These are phyloP conservation scores for Arbutus unedo DNA, from an alignment of 148 eudicot genomes.

Conservation along the genomic window DNA sequence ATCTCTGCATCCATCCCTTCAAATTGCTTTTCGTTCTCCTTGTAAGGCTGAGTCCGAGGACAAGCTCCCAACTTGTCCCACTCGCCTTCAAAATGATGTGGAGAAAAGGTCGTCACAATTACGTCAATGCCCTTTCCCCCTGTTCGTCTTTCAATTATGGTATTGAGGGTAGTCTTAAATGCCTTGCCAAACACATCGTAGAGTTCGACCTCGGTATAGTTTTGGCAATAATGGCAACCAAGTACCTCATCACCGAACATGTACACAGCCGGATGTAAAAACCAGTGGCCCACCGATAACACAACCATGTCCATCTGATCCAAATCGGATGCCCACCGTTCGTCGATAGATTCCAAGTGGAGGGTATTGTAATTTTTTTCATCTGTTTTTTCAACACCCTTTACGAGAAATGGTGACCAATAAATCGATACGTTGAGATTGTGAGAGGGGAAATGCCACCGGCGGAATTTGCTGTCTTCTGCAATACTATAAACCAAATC, in stretches of 20 bases:
- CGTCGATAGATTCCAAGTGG: constrained; percentile 65
- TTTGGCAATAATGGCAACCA: constrained; percentile 68
- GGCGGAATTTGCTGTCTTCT: constrained; percentile 72
- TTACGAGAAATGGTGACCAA: constrained; percentile 90
- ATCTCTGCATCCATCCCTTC: constrained; percentile 76
- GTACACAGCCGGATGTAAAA: constrained; percentile 67
- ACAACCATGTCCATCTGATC: constrained; percentile 68
- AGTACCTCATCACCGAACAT: constrained; percentile 42
- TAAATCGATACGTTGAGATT: constrained; percentile 60
- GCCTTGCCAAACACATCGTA: constrained; percentile 74
- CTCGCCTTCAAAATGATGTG: constrained; percentile 89
- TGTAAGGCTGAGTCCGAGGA: constrained; percentile 60
- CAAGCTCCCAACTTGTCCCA: constrained; percentile 95
- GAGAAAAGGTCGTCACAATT: constrained; percentile 76
- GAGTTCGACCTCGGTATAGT: constrained; percentile 63
- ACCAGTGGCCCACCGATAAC: constrained; percentile 90
- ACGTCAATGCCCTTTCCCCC: constrained; percentile 37
- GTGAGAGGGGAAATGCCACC: constrained; percentile 66
- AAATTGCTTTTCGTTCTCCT: constrained; percentile 44
- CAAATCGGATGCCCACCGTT: constrained; percentile 70
- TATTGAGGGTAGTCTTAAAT: constrained; percentile 59
- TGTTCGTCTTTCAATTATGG: constrained; percentile 42
- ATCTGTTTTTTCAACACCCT: constrained; percentile 69
- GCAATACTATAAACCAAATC: constrained; percentile 52
- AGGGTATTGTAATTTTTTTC: constrained; percentile 43